Evolutionary conservation across 2,329 filamentous ascomycete species (phyloP).

Genomic region (Neophaeococcomyces aloes): DNA sequence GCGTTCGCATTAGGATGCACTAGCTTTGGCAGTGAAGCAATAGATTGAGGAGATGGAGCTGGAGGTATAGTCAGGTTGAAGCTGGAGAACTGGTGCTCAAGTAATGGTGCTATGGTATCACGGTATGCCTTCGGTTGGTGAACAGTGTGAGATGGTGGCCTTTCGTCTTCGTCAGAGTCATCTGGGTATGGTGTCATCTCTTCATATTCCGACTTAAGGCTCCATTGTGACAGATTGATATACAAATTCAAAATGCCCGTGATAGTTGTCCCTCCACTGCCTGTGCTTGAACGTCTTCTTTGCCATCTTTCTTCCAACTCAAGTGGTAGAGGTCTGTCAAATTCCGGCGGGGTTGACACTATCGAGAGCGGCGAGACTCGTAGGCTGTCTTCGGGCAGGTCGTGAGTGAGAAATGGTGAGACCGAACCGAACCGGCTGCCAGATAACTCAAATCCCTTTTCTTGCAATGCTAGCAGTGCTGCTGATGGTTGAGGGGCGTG

Average conservation of each 20-base stretch:
- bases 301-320: constrained; percentile 11
- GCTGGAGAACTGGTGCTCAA: constrained; percentile 4
- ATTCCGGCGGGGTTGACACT: constrained; percentile 15
- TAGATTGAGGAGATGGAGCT: constrained; percentile 1
- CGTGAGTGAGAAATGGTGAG: constrained; percentile 9
- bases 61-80: not conserved
- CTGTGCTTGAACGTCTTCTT: constrained; percentile 17
- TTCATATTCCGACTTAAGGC: constrained; percentile 2
- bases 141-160: constrained; percentile 6
- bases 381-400: constrained; percentile 1
- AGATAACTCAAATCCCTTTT: constrained; percentile 16
- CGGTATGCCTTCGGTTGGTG: constrained; percentile 19
- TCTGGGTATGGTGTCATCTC: not conserved
- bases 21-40: constrained; percentile 4
- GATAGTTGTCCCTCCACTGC: constrained; percentile 19
- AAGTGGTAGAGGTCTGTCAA: constrained; percentile 16
- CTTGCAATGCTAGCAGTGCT: constrained; percentile 17
- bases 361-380: constrained; percentile 4
- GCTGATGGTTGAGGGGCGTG: constrained; percentile 16
- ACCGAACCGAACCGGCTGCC: constrained; percentile 7
- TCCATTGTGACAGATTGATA: constrained; percentile 2
- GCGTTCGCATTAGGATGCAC: not conserved
- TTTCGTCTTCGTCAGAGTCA: constrained; percentile 14
- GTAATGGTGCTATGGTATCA: constrained; percentile 16
- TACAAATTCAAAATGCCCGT: constrained; percentile 20